Evolutionary conservation across 2,329 filamentous ascomycete genomes (phyloP).

Genomic region (Aspergillus aculeatus): DNA sequence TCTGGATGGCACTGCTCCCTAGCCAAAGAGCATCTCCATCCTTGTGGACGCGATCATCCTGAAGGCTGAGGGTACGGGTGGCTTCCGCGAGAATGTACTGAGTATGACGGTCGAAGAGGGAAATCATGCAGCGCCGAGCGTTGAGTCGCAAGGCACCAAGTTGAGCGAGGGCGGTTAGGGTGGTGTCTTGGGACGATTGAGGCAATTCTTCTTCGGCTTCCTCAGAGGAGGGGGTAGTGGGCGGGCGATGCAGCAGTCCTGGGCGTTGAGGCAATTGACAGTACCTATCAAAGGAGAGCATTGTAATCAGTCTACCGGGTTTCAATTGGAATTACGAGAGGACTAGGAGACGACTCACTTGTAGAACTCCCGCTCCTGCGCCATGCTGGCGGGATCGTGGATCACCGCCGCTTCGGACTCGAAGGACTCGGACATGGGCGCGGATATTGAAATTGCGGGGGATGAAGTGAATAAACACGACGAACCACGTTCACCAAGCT

Average conservation of each 20-base stretch:
- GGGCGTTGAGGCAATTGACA: background rate
- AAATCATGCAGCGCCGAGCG: conserved; percentile 26
- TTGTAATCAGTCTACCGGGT: background rate
- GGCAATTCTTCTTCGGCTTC: background rate
- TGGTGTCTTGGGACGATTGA: conserved; percentile 16
- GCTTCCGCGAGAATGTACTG: conserved; percentile 33
- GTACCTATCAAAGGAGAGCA: background rate
- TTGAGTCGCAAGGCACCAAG: conserved; percentile 26
- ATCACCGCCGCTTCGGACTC: background rate
- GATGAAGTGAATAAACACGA: background rate
- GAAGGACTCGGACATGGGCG: background rate
- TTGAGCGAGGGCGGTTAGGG: conserved; percentile 29
- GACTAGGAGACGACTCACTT: background rate
- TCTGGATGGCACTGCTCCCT: conserved; percentile 17
- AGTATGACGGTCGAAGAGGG: conserved; percentile 25
- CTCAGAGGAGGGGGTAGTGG: background rate
- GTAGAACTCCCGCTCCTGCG: background rate
- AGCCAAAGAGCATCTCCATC: conserved; percentile 18
- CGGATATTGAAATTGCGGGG: background rate
- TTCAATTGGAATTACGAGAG: background rate
- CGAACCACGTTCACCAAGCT: background rate
- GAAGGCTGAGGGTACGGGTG: conserved; percentile 19
- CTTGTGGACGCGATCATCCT: conserved; percentile 7
- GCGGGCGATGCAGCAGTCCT: background rate
- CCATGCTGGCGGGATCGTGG: background rate